Evolutionary conservation across 306 rosid species (phyloP), one percentile per base, ranked within the genome.

Genomic region (Cucurbita argyrosperma): DNA sequence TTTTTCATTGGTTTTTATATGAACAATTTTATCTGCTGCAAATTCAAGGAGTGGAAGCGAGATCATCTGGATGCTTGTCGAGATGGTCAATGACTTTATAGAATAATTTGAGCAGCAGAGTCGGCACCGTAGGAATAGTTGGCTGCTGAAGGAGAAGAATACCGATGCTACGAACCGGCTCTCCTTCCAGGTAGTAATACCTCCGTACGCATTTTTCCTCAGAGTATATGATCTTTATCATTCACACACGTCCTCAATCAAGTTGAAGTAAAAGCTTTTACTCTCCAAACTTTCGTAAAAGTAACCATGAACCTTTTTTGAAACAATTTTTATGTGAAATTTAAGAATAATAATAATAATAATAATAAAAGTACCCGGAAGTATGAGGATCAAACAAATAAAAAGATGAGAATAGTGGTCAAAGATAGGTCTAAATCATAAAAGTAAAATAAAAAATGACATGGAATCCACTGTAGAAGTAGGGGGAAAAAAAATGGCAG

Each of bases 11-110:
- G n/a, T 21, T 12, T 49, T 9, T 18, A 49, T 51, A 40, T 71
- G 63, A 60, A 74, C 53, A 35, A 39, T 16, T 60, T 47, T 35
- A 7, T 75, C n/a, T 23, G 18, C 9, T 38, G 56, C 35, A 69
- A 21, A 70, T 70, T 5, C 11, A 55, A 94, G 99, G 96, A 85
- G 74, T 91, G 97, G 99, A 90, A 87, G 71, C 82, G 46, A 80
- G 74, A 13, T 57, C 88, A 88, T 76, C 55, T 77, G 91, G 79
- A 85, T 61, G 97, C 87, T 72, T 95, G 47, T 89, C 76, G 82
- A 85, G 89, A 89, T 91, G 96, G 88, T 91, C 5, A 40, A 54
- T 54, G 85, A 74, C 4, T 95, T 95, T 71, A 70, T 78, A 79
- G 83, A 85, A 88, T 86, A 87, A 74, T 71, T 85, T 77, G 82